A percentile compares a stretch with the other conserved stretches of the same genome.
phyloP scores from a whole-genome alignment of 1,284 basidiomycete species.

The Papiliotrema fonsecae region DNA sequence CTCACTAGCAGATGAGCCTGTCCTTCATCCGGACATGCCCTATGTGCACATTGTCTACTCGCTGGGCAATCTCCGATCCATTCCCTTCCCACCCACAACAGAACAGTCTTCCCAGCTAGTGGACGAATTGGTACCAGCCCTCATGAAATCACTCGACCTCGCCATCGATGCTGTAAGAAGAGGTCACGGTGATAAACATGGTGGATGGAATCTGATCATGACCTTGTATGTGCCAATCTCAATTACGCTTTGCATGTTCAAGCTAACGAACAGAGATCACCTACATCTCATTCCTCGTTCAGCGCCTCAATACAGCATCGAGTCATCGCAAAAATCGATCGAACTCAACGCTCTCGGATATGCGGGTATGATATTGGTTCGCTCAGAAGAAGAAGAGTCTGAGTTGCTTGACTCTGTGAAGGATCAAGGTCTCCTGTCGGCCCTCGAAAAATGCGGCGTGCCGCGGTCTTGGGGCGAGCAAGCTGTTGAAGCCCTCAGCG shows the following conservation, averaged over 20 bases:
- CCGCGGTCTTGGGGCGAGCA: conserved; percentile 39
- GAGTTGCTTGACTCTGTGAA: conserved; percentile 54
- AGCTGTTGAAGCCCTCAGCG: conserved; percentile 21
- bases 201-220: conserved; percentile 70
- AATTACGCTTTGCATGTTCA: background rate
- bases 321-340: conserved; percentile 42
- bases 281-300: conserved; percentile 74
- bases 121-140: conserved; percentile 58
- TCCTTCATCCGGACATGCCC: conserved; percentile 61
- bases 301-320: conserved; percentile 32
- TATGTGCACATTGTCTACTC: conserved; percentile 71
- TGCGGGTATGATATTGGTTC: conserved; percentile 77
- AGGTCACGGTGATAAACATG: conserved; percentile 28
- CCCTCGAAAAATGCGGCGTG: conserved; percentile 38
- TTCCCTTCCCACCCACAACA: conserved; percentile 52
- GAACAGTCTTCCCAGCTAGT: conserved; percentile 50
- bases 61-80: conserved; percentile 47
- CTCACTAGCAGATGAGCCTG: conserved; percentile 60
- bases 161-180: conserved; percentile 60
- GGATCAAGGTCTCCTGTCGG: conserved; percentile 23
- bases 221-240: conserved; percentile 52
- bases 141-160: conserved; percentile 71
- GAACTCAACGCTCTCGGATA: conserved; percentile 80
- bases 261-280: conserved; percentile 54
- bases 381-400: conserved; percentile 66